phyloP scores from a whole-genome alignment of 345 rosid species.

The Eucalyptus sp. region DNA sequence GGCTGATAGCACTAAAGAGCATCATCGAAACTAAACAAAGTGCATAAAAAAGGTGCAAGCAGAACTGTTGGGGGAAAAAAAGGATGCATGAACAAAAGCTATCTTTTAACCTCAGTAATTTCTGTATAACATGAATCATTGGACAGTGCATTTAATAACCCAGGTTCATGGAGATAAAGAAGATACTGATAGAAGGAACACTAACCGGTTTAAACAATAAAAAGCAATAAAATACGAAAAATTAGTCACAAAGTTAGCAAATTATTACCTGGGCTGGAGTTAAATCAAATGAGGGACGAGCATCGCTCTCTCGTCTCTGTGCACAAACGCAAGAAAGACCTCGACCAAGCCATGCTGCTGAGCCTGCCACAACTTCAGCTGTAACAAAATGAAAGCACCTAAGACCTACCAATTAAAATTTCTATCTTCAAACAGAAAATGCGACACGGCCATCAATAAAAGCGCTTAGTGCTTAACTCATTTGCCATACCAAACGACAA shows the following conservation, averaged over 20 bases:
- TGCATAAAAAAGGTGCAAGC: not conserved
- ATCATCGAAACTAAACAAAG: not conserved
- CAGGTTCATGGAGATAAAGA: not conserved
- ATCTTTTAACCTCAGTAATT: not conserved
- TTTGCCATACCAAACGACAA: not conserved
- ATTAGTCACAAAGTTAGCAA: not conserved
- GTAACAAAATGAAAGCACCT: conserved; percentile 27
- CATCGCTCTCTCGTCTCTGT: conserved; percentile 77
- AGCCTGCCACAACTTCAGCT: conserved; percentile 99
- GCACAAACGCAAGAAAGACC: conserved; percentile 99
- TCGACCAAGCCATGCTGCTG: conserved; percentile 97
- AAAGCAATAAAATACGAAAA: not conserved
- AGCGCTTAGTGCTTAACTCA: not conserved
- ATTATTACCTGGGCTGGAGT: conserved; percentile 74
- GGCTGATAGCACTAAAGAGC: not conserved
- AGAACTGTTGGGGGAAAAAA: not conserved
- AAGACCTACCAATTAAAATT: not conserved
- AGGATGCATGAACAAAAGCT: not conserved
- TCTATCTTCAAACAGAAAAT: not conserved
- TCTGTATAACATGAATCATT: not conserved
- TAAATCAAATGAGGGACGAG: conserved; percentile 91
- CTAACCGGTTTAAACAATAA: not conserved
- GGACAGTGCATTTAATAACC: not conserved
- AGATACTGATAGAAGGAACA: not conserved
- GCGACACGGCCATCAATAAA: not conserved